Evolutionary conservation across 371 early-diverging fungal species (phyloP).

Genomic region (Actinomortierella ambigua): DNA sequence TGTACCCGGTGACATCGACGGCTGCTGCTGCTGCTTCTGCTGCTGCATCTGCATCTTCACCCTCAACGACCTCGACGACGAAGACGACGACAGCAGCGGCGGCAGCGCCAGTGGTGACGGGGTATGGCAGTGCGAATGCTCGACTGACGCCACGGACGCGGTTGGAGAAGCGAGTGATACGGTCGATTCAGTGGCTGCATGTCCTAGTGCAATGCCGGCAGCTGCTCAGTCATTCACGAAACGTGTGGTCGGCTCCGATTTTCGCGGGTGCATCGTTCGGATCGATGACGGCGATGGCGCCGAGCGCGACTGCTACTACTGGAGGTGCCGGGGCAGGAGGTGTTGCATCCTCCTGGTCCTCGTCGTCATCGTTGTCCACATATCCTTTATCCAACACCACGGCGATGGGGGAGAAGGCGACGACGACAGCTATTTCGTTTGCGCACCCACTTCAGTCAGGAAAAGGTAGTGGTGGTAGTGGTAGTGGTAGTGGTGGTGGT

Average conservation of each 20-base stretch:
- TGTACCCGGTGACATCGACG: not conserved
- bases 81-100: not conserved
- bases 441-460: too few species aligned
- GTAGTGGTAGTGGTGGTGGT: too few species aligned
- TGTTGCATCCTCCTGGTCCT: slow-evolving; percentile 3
- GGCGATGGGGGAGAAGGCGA: not conserved
- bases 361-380: not conserved
- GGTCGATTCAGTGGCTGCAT: slow-evolving; percentile 43
- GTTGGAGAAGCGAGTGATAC: slow-evolving; percentile 33
- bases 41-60: not conserved
- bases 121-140: too few species aligned
- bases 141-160: not conserved
- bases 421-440: too few species aligned
- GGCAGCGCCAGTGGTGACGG: not conserved
- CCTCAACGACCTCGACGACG: not conserved
- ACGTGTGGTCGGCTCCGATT: too few species aligned
- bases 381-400: not conserved
- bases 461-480: too few species aligned
- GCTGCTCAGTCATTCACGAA: slow-evolving; percentile 12
- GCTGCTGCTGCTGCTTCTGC: not conserved
- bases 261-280: too few species aligned
- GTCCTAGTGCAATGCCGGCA: slow-evolving; percentile 36
- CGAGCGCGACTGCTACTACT: slow-evolving; percentile 1
- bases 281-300: slow-evolving; percentile 1
- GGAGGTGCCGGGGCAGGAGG: not conserved